Evolutionary conservation across 1,284 basidiomycete species (phyloP), one percentile per base, ranked within the genome.

Genomic region (Austroboletus niveus): DNA sequence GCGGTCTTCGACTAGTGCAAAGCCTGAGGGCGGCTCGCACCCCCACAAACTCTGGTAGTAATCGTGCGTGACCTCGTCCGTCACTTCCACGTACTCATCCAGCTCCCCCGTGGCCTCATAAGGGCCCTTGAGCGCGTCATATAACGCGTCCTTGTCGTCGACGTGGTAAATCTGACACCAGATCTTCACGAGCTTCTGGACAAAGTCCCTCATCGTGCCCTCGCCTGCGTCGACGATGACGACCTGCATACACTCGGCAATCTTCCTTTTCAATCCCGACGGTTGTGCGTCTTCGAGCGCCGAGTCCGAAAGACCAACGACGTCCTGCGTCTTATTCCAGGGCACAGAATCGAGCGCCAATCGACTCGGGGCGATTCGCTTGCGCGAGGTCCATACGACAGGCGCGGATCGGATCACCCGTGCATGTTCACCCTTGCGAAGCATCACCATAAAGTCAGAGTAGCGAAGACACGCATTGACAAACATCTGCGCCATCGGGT

Each of bases 101-200:
- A 70, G 42, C 40, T 69, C 65, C 30, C 63, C 67, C 4, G 56
- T 47, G 5, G 48, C 54, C 17, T 61, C 54, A 44, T 62, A 57
- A 0, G 58, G 53, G 2, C 39, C 22, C n/a, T 56, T 62, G 29
- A 71, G 46, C 1, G 44, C 42, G 7, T 49, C 49, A 27, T 58
- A 59, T 12, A 69, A 46, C 27, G 55, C 54, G 27, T 54, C 42
- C 51, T 50, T 49, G 45, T 61, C 38, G 17, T 42, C 20, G 38
- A 62, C 58, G 24, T 47, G 43, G 53, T 69, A 63, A n/a, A 70
- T 59, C 42, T 54, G 57, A 29, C 60, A 60, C 69, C 68, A 70
- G 22, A 71, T 48, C 24, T 51, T 38, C 41, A 57, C 59, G 30
- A 69, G 53, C 47, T 62, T 63, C 17, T 31, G 49, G 31, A 62